phyloP scores from a whole-genome alignment of 2,329 filamentous ascomycete genomes.

The Clarireedia paspali region DNA sequence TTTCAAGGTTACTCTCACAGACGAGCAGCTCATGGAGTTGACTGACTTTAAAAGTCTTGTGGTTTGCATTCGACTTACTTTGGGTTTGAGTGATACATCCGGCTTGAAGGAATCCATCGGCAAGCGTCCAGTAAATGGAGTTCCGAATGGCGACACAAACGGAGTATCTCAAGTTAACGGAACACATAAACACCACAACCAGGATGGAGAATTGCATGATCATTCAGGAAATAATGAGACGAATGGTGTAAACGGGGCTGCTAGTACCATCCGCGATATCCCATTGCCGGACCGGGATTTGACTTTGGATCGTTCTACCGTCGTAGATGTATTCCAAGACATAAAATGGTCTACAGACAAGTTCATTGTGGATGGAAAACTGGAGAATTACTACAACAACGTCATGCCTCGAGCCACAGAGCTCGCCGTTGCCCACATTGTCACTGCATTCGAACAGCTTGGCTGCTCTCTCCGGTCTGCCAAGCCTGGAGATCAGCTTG shows the following conservation, averaged over 20 bases:
- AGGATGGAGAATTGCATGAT: no score
- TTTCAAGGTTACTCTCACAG: constrained; percentile 30
- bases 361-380: constrained; percentile 11
- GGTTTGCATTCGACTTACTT: constrained; percentile 15
- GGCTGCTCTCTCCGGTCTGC: constrained; percentile 24
- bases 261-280: no score
- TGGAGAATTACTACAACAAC: constrained; percentile 19
- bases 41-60: constrained; percentile 29
- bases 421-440: constrained; percentile 27
- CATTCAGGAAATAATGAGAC: background rate
- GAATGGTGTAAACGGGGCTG: background rate
- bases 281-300: background rate
- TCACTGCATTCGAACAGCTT: constrained; percentile 28
- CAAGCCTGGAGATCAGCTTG: constrained; percentile 17
- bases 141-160: background rate
- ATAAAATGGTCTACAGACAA: constrained; percentile 12
- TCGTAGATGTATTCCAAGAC: constrained; percentile 13
- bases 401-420: constrained; percentile 25
- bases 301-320: background rate
- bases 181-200: no score
- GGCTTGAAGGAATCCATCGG: background rate
- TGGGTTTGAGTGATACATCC: background rate
- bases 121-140: background rate
- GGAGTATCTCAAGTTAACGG: background rate
- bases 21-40: constrained; percentile 26